Base-by-base conservation (phyloP, 2,329 filamentous ascomycete genomes). In the Scytalidium sp. region DNA sequence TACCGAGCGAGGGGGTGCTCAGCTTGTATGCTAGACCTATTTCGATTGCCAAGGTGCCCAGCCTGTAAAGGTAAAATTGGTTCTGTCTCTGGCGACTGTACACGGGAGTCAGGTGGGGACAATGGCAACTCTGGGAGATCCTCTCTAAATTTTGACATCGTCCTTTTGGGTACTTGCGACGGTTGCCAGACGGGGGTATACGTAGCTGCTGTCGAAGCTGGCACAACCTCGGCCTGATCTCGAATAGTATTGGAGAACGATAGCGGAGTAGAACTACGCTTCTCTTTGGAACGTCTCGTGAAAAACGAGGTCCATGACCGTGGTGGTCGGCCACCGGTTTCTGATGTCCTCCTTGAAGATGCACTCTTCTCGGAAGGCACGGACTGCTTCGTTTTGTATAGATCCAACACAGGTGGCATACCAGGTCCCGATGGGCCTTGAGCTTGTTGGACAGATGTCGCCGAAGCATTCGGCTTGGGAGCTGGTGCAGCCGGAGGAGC, bases 231-330 rank as follows among this genome's bases (percentile, higher is more conserved):
- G 32, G 55, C 49, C 22, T 43, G 41, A 62, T 96, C 92, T 55
- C 91, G 81, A 1, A 92, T 96, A 0, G 90, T 89, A 62, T 96
- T 96, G 3, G 90, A 91, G 64, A 96, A 94, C n/a, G 92, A 91
- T 0, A 89, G 87, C 3, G 87, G 79, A 2, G 64, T 75, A 54
- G 64, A 79, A 69, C 64, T 72, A 64, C 68, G 82, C 71, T 79
- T 74, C 75, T 80, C 74, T 70, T 74, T 60, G 73, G 70, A 41
- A 69, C 72, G 45, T 50, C 64, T 47, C 72, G 81, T 83, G 69
- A 97, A 90, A 29, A 97, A 80, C 0, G 88, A 84, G 3, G 84
- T 81, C 75, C 91, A 88, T 1, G 85, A 78, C 25, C 53, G 55
- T 42, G 75, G 60, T 19, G 71, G 69, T 7, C 66, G 64, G 23